phyloP scores from a whole-genome alignment of 2,329 filamentous ascomycete genomes.

The Keithomyces neogunnii region DNA sequence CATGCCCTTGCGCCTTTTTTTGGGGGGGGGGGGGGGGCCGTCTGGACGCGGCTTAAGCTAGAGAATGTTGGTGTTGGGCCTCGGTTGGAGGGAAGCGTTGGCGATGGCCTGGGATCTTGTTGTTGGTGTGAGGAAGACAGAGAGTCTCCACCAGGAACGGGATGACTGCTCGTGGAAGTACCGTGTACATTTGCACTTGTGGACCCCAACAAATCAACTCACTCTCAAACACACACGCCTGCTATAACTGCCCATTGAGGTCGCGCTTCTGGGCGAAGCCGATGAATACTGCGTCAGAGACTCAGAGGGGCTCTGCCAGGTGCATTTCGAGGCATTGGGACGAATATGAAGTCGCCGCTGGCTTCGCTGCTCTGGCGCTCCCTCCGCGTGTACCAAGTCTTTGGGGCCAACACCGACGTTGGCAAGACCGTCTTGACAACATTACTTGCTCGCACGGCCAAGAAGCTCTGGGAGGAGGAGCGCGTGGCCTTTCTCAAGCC shows the following conservation, averaged over 20 bases:
- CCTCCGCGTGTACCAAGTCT: slow-evolving; percentile 65
- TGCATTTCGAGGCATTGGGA: background rate
- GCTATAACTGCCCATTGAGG: background rate
- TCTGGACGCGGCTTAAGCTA: background rate
- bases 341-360: slow-evolving; percentile 29
- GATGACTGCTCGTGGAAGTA: no score
- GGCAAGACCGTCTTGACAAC: slow-evolving; percentile 79
- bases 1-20: no score
- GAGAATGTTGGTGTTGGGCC: background rate
- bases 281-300: background rate
- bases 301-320: background rate
- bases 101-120: no score
- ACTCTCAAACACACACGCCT: background rate
- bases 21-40: no score
- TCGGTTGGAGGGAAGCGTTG: background rate
- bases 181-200: background rate
- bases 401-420: slow-evolving; percentile 76
- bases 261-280: background rate
- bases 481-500: slow-evolving; percentile 66
- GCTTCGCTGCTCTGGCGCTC: slow-evolving; percentile 59
- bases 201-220: slow-evolving; percentile 7
- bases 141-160: no score
- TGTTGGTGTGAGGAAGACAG: no score
- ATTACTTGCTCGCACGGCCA: slow-evolving; percentile 56
- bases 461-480: slow-evolving; percentile 33